These are phyloP conservation scores for Mortierella sp. DNA, from an alignment of 371 early-diverging fungal species.

Conservation along the genomic window DNA sequence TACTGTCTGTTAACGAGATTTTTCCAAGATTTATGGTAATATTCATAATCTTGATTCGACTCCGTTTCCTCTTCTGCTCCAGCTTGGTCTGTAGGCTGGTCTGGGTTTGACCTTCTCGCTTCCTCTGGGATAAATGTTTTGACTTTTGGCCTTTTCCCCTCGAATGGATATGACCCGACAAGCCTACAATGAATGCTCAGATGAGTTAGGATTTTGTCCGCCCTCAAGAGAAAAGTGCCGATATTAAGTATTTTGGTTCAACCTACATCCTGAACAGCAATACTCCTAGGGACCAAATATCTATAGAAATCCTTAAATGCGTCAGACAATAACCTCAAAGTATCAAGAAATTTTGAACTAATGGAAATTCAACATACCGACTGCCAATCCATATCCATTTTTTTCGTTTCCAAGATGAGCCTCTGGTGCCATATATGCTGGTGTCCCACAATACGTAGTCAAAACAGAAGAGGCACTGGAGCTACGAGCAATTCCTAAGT, in stretches of 20 bases:
- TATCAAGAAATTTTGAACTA: not conserved
- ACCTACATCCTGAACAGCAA: constrained; percentile 51
- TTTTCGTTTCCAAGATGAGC: constrained; percentile 4
- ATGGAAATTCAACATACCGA: constrained; percentile 14
- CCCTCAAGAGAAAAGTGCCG: not conserved
- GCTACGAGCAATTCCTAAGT: constrained; percentile 33
- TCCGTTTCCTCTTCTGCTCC: too few relatives aligned
- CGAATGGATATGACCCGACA: constrained; percentile 17
- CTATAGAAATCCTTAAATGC: constrained; percentile 1
- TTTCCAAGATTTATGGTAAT: too few relatives aligned
- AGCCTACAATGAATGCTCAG: constrained; percentile 8
- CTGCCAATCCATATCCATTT: constrained; percentile 31
- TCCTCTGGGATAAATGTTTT: not conserved
- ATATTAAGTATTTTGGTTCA: not conserved
- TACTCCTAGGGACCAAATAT: constrained; percentile 44
- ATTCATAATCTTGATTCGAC: too few relatives aligned
- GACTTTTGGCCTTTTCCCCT: not conserved
- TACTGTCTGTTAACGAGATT: not conserved
- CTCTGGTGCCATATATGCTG: constrained; percentile 47
- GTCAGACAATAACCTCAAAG: not conserved
- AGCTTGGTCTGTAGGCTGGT: too few relatives aligned
- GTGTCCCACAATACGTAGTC: constrained; percentile 33
- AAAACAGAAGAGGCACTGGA: not conserved
- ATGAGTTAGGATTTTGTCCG: not conserved
- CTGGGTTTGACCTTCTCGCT: too few relatives aligned